These are phyloP conservation scores for Brassica cretica DNA, from an alignment of 345 rosid genomes.

Conservation along the genomic window DNA sequence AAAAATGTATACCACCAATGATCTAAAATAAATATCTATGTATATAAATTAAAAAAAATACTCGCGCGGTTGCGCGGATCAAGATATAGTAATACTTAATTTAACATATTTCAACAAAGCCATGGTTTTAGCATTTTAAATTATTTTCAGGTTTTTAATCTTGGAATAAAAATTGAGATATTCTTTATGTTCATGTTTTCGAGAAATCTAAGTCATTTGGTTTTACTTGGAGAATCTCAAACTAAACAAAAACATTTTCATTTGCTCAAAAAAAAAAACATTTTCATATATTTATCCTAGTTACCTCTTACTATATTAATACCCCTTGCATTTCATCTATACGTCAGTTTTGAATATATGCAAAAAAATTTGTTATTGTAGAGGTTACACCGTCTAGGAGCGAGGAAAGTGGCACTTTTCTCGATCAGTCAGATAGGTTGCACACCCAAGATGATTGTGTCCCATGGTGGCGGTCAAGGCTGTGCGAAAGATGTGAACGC, in stretches of 20 bases:
- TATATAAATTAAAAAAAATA: too few relatives aligned
- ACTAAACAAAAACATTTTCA: neutral
- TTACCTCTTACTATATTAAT: too few relatives aligned
- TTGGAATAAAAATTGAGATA: neutral
- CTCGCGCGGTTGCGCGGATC: too few relatives aligned
- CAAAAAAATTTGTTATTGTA: slow-evolving; percentile 3
- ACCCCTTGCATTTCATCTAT: neutral
- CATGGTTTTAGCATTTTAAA: neutral
- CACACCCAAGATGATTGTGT: slow-evolving; percentile 14
- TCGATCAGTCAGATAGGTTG: slow-evolving; percentile 38
- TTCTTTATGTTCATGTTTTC: neutral
- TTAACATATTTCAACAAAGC: neutral
- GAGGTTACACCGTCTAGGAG: slow-evolving; percentile 39
- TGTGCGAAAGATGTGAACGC: slow-evolving; percentile 31
- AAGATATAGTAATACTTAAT: neutral
- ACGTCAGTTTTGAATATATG: neutral
- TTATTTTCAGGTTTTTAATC: neutral
- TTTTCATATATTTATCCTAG: too few relatives aligned
- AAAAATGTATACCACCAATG: too few relatives aligned
- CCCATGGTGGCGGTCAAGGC: slow-evolving; percentile 11
- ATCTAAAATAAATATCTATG: too few relatives aligned
- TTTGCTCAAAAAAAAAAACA: too few relatives aligned
- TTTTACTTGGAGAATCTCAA: neutral
- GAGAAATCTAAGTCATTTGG: neutral
- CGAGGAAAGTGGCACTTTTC: slow-evolving; percentile 42